phyloP scores from a whole-genome alignment of 2,329 filamentous ascomycete genomes.

The Leptographium radiaticola region DNA sequence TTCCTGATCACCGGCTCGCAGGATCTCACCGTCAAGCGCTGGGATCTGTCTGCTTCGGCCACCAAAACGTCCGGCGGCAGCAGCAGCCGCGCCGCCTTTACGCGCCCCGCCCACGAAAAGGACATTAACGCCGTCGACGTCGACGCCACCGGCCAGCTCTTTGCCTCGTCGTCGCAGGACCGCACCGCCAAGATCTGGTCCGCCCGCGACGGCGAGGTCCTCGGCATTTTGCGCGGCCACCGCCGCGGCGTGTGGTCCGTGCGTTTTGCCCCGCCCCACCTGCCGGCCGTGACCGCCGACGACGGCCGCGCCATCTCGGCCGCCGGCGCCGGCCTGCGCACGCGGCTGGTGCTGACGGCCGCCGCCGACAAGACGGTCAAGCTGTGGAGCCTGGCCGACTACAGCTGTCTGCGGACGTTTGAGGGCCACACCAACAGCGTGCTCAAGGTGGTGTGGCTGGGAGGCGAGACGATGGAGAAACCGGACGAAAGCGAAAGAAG shows the following conservation, averaged over 20 bases:
- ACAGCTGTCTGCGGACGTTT: constrained; percentile 83
- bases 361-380: constrained; percentile 95
- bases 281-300: constrained; percentile 59
- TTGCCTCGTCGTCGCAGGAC: constrained; percentile 94
- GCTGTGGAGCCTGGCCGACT: constrained; percentile 86
- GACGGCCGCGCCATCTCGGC: constrained; percentile 53
- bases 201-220: constrained; percentile 72
- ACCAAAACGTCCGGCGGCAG: constrained; percentile 23
- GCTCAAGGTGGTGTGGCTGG: constrained; percentile 83
- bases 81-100: constrained; percentile 61
- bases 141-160: constrained; percentile 60
- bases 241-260: constrained; percentile 94
- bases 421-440: constrained; percentile 96
- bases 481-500: background rate
- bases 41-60: constrained; percentile 56
- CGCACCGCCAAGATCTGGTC: constrained; percentile 97
- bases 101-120: constrained; percentile 93
- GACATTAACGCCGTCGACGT: constrained; percentile 94
- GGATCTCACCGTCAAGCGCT: constrained; percentile 89
- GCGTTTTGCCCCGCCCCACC: constrained; percentile 69
- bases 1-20: constrained; percentile 89
- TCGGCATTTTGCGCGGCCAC: constrained; percentile 85
- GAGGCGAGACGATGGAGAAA: constrained; percentile 36
- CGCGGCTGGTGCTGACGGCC: constrained; percentile 71
- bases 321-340: constrained; percentile 41